Percentiles rank a stretch among this genome's conserved stretches.
phyloP scores from a whole-genome alignment of 169 alveolate genomes.

The Cryptosporidium tyzzeri region DNA sequence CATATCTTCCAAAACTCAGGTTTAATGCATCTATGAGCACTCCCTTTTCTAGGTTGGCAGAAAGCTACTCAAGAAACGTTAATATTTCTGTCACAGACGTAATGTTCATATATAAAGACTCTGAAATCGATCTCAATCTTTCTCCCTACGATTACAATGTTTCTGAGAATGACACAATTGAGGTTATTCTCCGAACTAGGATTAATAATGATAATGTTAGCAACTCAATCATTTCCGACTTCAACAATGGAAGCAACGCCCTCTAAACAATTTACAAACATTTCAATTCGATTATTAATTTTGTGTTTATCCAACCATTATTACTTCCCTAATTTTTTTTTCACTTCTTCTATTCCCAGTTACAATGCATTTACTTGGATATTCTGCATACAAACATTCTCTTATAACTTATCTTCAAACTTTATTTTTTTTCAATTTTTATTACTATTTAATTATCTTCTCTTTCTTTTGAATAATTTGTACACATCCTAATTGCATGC shows the following conservation, averaged over 20 bases:
- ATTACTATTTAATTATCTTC: background rate
- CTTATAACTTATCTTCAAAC: background rate
- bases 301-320: background rate
- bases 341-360: background rate
- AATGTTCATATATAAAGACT: constrained; percentile 42
- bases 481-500: background rate
- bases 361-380: too few relatives aligned
- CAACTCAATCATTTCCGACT: background rate
- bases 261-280: background rate
- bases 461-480: background rate
- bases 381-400: background rate
- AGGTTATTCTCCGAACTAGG: constrained; percentile 57
- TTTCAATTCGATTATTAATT: too few relatives aligned
- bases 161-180: constrained; percentile 65
- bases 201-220: background rate
- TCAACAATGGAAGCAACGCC: background rate
- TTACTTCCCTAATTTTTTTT: background rate
- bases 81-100: constrained; percentile 59
- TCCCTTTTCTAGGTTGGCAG: constrained; percentile 79
- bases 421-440: too few relatives aligned
- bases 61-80: constrained; percentile 79
- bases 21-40: constrained; percentile 80
- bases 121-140: constrained; percentile 56
- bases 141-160: constrained; percentile 68
- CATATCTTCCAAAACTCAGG: constrained; percentile 78